Evolutionary conservation across 139 green algal genomes (phyloP).

Genomic region (Nannochloris sp.): DNA sequence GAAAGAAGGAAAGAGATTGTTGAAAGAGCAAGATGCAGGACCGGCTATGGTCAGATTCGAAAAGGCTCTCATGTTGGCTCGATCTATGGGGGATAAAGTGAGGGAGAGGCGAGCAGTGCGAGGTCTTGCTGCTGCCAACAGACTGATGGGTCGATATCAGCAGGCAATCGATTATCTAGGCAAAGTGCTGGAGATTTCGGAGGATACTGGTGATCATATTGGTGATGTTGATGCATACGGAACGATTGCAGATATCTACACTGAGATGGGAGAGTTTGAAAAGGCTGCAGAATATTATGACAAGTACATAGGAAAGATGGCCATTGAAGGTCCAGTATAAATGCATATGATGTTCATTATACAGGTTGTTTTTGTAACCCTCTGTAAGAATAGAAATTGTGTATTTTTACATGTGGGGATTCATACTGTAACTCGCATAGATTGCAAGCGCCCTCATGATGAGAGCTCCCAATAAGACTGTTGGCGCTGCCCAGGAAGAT

Average conservation of each 20-base stretch:
- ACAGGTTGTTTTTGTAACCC: conserved; percentile 4
- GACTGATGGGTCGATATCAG: conserved; percentile 59
- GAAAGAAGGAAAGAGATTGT: conserved; percentile 71
- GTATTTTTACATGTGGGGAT: neutral
- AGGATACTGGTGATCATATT: conserved; percentile 57
- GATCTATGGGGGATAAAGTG: conserved; percentile 49
- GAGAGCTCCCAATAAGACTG: conserved; percentile 10
- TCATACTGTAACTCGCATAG: conserved; percentile 7
- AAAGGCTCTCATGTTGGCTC: conserved; percentile 85
- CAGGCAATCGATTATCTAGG: conserved; percentile 77
- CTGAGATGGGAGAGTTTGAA: conserved; percentile 84
- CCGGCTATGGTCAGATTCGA: conserved; percentile 86
- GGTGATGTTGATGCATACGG: conserved; percentile 83
- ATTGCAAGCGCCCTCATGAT: conserved; percentile 8
- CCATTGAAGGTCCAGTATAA: conserved; percentile 52
- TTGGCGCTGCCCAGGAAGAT: conserved; percentile 7
- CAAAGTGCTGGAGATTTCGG: conserved; percentile 72
- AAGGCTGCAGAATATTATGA: conserved; percentile 81
- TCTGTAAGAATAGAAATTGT: neutral
- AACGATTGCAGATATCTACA: conserved; percentile 90
- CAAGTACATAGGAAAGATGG: conserved; percentile 69
- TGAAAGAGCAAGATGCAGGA: conserved; percentile 73
- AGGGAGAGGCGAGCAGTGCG: conserved; percentile 78
- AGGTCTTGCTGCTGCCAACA: conserved; percentile 66
- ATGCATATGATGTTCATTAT: neutral